Evolutionary conservation across 805 yeast species (phyloP), one percentile per base, ranked within the genome.

Genomic region (Ogataea methylovora): DNA sequence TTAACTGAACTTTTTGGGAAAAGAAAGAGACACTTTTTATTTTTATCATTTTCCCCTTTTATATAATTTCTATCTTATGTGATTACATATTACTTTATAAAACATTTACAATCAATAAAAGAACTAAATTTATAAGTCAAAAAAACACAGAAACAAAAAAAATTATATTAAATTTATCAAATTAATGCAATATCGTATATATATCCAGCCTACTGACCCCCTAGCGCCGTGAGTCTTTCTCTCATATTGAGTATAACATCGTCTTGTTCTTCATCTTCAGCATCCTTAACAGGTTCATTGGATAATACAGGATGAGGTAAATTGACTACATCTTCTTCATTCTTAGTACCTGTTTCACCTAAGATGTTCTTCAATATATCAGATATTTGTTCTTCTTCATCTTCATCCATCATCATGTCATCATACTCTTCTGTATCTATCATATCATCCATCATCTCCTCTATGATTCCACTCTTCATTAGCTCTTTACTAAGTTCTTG

Each of bases 391-490:
- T 71, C 76, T 15, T 70, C 73, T 27, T 68, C 74, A 21, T 78
- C 80, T 36, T 83, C 90, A 27, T 67, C 67, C 35, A 72, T 80
- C 27, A 73, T 68, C 39, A 76, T 84, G 14, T 73, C 81, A 31
- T 71, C 80, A 21, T 79, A 85, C 15, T 71, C 79, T 38, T 74
- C 60, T 32, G 67, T 59, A 40, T 88, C 97, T 39, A 90, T 66
- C 41, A 84, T 77, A 52, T 92, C 99, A 37, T 84, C 86, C 53
- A 88, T 79, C 97, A 92, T 92, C 53, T 92, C 98, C 45, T 84
- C 85, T 35, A 92, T 86, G 29, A 92, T 73, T 0, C 92, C 92
- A 10, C 84, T 74, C 56, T 80, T 83, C 75, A 84, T 78, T 47
- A 90, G 68, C 59, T 92, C 99, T 50, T 73, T 79, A 39, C 90